Base-by-base conservation (phyloP, 345 rosid genomes). In the Lagerstroemia speciosa region DNA sequence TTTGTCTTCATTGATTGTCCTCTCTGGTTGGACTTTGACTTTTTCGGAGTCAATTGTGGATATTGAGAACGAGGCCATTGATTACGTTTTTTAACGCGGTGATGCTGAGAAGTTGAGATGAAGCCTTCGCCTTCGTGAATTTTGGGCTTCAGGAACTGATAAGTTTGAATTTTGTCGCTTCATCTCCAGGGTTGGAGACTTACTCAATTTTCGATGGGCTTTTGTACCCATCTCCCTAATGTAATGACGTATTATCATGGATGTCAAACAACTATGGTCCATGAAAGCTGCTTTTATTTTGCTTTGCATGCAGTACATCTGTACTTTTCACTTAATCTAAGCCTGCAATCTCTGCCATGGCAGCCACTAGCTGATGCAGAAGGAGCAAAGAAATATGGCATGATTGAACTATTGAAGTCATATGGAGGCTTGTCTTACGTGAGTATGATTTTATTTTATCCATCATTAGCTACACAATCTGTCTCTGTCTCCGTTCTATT, bases 321-420 rank as follows among this genome's bases (percentile, higher is more conserved):
- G 53, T 48, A 22, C 53, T 15, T 20, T 20, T 16, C 2, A 32
- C 41, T 53, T 34, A 29, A 40, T 24, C 27, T 36, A 58, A 43
- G 36, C 32, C 31, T 55, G 43, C 29, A 31, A 12, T 29, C 72
- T 63, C 40, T 69, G 30, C 69, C 29, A 64, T 82, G 69, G 64
- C 82, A 94, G 99, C 99, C 99, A 65, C 77, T 94, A 61, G 97
- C 99, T 76, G 99, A 94, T 79, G 99, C 97, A 50, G 97, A 91
- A 83, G 99, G 99, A 80, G 96, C 99, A 60, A 94, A 85, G 80
- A 89, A 88, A 75, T 74, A 58, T 70, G 75, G 33, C 74, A 88
- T 94, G 99, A 82, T 83, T 14, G 96, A 83, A 73, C 83, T 94
- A 26, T 74, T 94, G 46, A 87, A 83, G 73, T 83, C 92, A n/a